Base-by-base conservation (phyloP, 805 yeast species). In the Brettanomyces nanus region DNA sequence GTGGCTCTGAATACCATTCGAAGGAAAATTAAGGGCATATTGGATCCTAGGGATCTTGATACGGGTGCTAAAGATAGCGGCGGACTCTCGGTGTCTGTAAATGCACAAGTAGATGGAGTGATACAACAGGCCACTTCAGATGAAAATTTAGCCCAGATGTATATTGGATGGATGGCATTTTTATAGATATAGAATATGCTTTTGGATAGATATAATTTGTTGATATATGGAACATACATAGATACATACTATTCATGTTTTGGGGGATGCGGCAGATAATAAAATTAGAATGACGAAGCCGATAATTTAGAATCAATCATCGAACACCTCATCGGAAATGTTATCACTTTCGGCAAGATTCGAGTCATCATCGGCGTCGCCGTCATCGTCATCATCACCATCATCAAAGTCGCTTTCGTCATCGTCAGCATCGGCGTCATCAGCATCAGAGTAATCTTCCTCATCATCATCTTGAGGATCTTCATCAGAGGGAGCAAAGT, bases 111-210 rank as follows among this genome's bases (percentile, higher is more conserved):
- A 1, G 97, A 92, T 51, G 77, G 83, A 21, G 68, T 92, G 43
- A 83, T 90, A 23, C 85, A 82, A 47, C 84, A 81, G 44, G 92
- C 97, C 0, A 72, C 84, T 0, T 77, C 85, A 2, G 65, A 65
- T 4, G 85, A 78, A 33, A 79, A 80, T 45, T 60, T 92, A 31
- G 69, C 85, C 22, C 81, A 72, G 47, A 90, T 92, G 98, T 92
- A 85, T 58, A 77, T 83, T 19, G 99, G 99, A 3, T 92, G 99
- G 99, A 66, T 77, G 61, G 73, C 92, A 6, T 78, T 80, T 57
- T 68, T 80, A 66, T 43, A 45, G 37, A 28, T 9, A n/a, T 18
- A 28, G 19, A 33, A 17, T 20, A 15, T 23, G n/a, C n/a, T n/a
- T n/a, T n/a, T n/a, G n/a, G n/a, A n/a, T n/a, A n/a, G n/a, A n/a